Base-by-base conservation (phyloP, 805 yeast species). In the Saccharomycopsis babjevae region DNA sequence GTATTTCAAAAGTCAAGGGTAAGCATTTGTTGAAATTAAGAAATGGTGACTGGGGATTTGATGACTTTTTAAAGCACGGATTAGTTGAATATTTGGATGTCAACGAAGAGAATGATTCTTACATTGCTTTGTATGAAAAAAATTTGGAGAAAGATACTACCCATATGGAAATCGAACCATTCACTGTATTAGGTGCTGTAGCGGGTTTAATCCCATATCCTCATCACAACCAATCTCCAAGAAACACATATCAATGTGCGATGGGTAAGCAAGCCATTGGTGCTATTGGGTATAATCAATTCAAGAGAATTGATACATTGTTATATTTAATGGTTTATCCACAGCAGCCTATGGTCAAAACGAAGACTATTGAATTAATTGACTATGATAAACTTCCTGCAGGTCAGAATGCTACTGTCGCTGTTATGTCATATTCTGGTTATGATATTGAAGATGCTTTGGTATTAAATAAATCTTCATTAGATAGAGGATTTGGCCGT, bases 231-330 rank as follows among this genome's bases (percentile, higher is more conserved):
- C 96, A 89, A 75, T 88, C 96, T 4, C 96, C 96, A 54, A 83
- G 96, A 79, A 89, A 89, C 74, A 89, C 96, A 4, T 89, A 89
- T 74, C 96, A 89, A 74, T 89, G 96, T 80, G 96, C 96, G 71
- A 89, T 89, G 96, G 96, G 97, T 84, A 90, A 90, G 75, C 99
- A 94, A 77, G 99, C 99, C n/a, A 93, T 94, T 73, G 99, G 99
- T 67, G 98, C 98, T 1, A 94, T 94, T 74, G 97, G 96, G 11
- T 94, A 94, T 72, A 94, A 94, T 73, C 99, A 94, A 75, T 89
- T 94, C 76, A 83, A 90, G 71, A 85, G 99, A 73, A 93, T 94
- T 66, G 99, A 94, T 70, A 94, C 99, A 0, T 75, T 94, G 69
- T 77, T 94, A 66, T 94, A 94, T 70, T 78, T 94, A 66, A 89